phyloP scores from a whole-genome alignment of 1,284 basidiomycete genomes.

The Puccinia polysora region DNA sequence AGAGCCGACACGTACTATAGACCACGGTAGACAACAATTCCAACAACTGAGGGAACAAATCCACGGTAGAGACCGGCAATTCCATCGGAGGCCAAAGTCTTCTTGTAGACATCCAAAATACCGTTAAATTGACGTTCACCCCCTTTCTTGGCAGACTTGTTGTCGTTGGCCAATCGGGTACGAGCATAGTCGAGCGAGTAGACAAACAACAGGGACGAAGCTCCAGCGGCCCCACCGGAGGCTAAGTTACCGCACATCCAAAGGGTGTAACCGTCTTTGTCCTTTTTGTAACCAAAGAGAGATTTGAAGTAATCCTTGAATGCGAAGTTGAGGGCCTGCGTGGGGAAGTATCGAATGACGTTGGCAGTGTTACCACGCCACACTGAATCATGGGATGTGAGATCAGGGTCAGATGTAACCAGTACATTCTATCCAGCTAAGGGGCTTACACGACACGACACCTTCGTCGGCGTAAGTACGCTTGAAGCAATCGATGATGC shows the following conservation, averaged over 20 bases:
- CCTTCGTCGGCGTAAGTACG: conserved; percentile 90
- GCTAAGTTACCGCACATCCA: conserved; percentile 66
- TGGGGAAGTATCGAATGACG: conserved; percentile 97
- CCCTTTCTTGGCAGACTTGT: conserved; percentile 85
- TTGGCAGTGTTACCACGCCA: conserved; percentile 97
- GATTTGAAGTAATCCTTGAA: conserved; percentile 91
- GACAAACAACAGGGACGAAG: conserved; percentile 89
- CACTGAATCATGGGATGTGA: conserved; percentile 53
- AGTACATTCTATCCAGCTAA: too few relatives aligned
- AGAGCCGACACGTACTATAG: conserved; percentile 61
- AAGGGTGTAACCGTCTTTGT: conserved; percentile 51
- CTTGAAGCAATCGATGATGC: conserved; percentile 76
- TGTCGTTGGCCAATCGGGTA: conserved; percentile 95
- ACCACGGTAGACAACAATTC: conserved; percentile 94
- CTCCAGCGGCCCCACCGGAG: conserved; percentile 95
- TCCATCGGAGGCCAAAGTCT: conserved; percentile 67
- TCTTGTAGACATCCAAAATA: conserved; percentile 85
- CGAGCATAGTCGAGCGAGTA: conserved; percentile 96
- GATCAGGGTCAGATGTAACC: background rate
- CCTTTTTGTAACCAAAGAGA: conserved; percentile 68
- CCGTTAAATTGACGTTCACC: conserved; percentile 83
- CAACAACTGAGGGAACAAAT: conserved; percentile 87
- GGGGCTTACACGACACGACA: conserved; percentile 61
- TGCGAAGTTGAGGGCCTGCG: conserved; percentile 90
- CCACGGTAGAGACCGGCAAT: conserved; percentile 73